A percentile compares a stretch with the other conserved stretches of the same genome.
phyloP scores from a whole-genome alignment of 345 rosid genomes.

The Dipteronia sinensis region DNA sequence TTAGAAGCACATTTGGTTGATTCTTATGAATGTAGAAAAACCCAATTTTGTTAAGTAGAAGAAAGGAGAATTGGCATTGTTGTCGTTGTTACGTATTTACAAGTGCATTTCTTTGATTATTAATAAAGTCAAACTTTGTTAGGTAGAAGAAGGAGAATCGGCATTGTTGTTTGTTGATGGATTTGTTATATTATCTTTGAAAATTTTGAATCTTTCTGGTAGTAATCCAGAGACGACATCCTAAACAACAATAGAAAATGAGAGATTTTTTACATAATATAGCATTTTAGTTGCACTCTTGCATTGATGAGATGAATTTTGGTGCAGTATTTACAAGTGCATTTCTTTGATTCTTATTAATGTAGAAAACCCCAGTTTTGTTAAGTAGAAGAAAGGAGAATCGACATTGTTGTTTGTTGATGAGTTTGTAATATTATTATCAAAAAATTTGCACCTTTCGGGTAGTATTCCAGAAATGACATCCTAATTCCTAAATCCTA shows the following conservation, averaged over 20 bases:
- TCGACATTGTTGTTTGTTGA: neutral
- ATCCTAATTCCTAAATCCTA: neutral
- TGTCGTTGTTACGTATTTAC: too few relatives aligned
- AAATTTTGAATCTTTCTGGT: neutral
- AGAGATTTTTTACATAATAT: neutral
- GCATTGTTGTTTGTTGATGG: neutral
- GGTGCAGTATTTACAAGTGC: neutral
- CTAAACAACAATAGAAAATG: neutral
- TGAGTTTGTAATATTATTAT: neutral
- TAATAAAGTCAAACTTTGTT: too few relatives aligned
- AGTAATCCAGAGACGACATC: too few relatives aligned
- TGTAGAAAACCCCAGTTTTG: neutral
- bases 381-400: neutral
- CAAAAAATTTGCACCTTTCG: neutral
- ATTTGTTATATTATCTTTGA: neutral
- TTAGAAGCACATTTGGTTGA: neutral
- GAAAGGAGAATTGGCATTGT: neutral
- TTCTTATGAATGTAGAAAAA: neutral
- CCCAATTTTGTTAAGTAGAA: neutral
- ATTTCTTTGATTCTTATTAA: neutral
- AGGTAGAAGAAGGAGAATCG: too few relatives aligned
- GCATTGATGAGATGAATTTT: neutral
- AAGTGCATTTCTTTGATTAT: too few relatives aligned
- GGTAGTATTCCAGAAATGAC: neutral
- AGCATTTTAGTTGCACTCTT: neutral